Conservation (phyloP, 2,329 filamentous ascomycete species). For the Apiospora arundinis region DNA sequence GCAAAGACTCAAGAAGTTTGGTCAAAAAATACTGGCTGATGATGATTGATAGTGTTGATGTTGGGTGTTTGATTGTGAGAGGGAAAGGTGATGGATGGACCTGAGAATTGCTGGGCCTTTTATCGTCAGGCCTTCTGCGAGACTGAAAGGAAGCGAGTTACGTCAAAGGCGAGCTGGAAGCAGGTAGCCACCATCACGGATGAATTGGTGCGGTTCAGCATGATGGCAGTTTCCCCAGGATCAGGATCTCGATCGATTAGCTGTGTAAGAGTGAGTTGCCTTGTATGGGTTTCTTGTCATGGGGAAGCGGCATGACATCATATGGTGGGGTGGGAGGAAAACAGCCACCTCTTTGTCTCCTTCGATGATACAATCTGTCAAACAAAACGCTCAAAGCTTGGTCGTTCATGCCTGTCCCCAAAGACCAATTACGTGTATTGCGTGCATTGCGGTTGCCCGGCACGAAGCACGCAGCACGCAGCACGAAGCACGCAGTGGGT, state of each 20-base stretch:
- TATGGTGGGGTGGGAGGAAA: background rate
- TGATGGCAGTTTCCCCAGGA: constrained; percentile 6
- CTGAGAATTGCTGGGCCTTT: background rate
- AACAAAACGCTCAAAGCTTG: background rate
- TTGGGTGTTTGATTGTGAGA: background rate
- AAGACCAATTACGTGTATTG: background rate
- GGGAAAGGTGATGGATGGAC: background rate
- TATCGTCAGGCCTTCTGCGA: background rate
- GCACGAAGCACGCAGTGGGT: background rate
- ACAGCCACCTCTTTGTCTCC: background rate
- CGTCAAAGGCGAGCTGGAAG: constrained; percentile 16
- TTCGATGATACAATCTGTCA: constrained; percentile 5
- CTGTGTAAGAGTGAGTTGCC: background rate
- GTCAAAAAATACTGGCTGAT: constrained; percentile 1
- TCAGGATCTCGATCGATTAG: constrained; percentile 9
- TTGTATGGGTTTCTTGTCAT: constrained; percentile 1
- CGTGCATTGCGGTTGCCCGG: background rate
- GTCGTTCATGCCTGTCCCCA: background rate
- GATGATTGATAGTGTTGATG: background rate
- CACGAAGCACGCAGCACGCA: too few relatives aligned
- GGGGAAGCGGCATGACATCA: constrained; percentile 12
- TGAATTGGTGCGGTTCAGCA: background rate
- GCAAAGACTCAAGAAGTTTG: background rate
- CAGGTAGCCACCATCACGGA: constrained; percentile 4
- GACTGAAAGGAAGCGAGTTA: constrained; percentile 1